Evolutionary conservation across 192 early-diverging fungal species (phyloP).

Genomic region (Gaertneriomyces semiglobifer): DNA sequence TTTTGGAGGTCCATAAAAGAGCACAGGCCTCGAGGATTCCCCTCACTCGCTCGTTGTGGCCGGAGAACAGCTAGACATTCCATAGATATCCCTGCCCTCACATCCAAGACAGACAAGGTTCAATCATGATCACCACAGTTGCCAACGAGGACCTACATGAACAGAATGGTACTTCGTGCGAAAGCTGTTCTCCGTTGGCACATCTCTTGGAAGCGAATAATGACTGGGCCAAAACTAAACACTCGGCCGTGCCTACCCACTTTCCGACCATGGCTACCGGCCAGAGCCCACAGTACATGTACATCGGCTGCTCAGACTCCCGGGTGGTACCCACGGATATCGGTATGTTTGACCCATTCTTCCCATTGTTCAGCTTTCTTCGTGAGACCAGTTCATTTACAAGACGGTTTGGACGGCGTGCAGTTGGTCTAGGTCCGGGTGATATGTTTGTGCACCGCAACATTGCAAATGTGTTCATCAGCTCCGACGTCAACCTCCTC

Average conservation of each 20-base stretch:
- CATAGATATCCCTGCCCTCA: too few relatives aligned
- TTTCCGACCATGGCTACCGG: slow-evolving; percentile 68
- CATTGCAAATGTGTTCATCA: slow-evolving; percentile 87
- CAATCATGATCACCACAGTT: not conserved
- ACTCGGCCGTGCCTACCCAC: slow-evolving; percentile 57
- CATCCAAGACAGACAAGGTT: too few relatives aligned
- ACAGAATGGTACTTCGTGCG: not conserved
- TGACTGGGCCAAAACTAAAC: slow-evolving; percentile 36
- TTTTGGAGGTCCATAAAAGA: too few relatives aligned
- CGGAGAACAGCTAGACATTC: too few relatives aligned
- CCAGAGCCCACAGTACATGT: slow-evolving; percentile 83
- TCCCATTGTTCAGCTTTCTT: not conserved
- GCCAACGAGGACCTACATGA: not conserved
- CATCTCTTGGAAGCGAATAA: slow-evolving; percentile 42
- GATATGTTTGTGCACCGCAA: slow-evolving; percentile 97
- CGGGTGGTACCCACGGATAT: slow-evolving; percentile 84
- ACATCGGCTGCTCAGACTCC: slow-evolving; percentile 93
- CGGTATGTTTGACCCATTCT: slow-evolving; percentile 34
- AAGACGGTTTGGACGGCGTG: not conserved
- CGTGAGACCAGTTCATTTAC: not conserved
- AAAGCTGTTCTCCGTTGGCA: slow-evolving; percentile 10
- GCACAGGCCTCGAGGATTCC: too few relatives aligned
- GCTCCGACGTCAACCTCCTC: slow-evolving; percentile 76
- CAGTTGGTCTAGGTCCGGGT: slow-evolving; percentile 57
- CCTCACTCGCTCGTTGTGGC: too few relatives aligned